Base-by-base conservation (phyloP, 768 basidiomycete species). In the Multifurca ochricompacta region DNA sequence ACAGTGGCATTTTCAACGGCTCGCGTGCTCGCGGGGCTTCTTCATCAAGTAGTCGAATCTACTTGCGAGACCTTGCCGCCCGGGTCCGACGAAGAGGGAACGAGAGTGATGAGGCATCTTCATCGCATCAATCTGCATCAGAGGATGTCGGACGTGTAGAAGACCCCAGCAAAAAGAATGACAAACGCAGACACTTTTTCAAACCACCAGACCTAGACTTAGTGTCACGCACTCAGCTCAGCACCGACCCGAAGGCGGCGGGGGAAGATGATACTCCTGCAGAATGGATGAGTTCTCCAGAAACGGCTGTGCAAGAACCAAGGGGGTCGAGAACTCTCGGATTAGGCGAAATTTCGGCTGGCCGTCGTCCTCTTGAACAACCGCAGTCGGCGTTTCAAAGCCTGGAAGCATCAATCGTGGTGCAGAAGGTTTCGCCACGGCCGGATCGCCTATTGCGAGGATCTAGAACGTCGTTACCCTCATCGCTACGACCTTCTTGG, bases 31-130 rank as follows among this genome's bases (percentile, higher is more conserved):
- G 27, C 16, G 50, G 69, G 1, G 66, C 71, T 37, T 77, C 78
- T 6, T 76, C 79, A 0, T 60, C 74, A 6, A 76, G 70, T 51
- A 76, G 75, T 52, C 71, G 69, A 18, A 62, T 71, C 37, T 70
- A 73, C 50, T 61, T 74, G 36, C 70, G 71, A 31, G 70, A 71
- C 19, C 56, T 72, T 28, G 65, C 70, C 8, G 70, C 41, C 59
- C 72, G 31, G 67, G 69, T 36, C 67, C 46, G 58, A 39, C 53
- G 60, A 39, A 65, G 63, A 6, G 62, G 63, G n/a, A 56, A 63
- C 9, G 72, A 70, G 40, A 79, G 78, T 41, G 79, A 77, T 48
- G 79, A 75, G 11, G 74, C 68, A 1, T 71, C 73, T 6, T 74
- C 74, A 6, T 79, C 79, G 0, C 60, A 56, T 31, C 60, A 16